Evolutionary conservation across 306 rosid species (phyloP).

Genomic region (Rubus parviflorus): DNA sequence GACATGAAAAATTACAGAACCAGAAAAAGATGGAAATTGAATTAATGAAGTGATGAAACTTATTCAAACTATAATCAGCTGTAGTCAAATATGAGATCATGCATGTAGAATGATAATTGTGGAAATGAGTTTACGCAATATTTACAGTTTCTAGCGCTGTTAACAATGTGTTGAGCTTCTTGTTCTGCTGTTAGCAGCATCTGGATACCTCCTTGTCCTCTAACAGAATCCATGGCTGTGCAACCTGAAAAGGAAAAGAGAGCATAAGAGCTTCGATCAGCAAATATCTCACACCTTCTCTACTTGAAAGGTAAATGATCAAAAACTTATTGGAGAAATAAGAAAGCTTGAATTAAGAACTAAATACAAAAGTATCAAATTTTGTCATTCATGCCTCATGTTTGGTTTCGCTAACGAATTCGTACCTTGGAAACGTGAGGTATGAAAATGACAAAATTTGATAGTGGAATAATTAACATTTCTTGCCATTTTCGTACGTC

Average conservation of each 20-base stretch:
- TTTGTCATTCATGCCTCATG: too few species aligned
- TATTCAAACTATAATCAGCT: neutral
- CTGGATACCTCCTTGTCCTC: constrained; percentile 91
- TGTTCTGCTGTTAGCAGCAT: constrained; percentile 81
- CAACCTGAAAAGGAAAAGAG: neutral
- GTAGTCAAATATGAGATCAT: neutral
- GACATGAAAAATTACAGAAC: neutral
- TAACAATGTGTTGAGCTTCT: constrained; percentile 77
- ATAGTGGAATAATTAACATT: too few species aligned
- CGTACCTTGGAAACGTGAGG: too few species aligned
- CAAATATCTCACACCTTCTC: neutral
- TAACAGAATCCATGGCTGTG: constrained; percentile 55
- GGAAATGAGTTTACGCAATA: neutral
- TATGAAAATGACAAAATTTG: too few species aligned
- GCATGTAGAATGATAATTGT: neutral
- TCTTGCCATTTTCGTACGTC: neutral
- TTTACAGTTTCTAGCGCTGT: constrained; percentile 70
- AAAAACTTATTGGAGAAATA: neutral
- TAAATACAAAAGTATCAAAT: too few species aligned
- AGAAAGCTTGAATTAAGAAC: neutral
- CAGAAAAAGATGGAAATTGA: neutral
- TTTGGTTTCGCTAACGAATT: too few species aligned
- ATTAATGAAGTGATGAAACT: neutral
- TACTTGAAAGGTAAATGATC: neutral
- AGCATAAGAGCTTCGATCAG: neutral